These are phyloP conservation scores for Vigna angularis DNA, from an alignment of 306 rosid genomes.

Conservation along the genomic window DNA sequence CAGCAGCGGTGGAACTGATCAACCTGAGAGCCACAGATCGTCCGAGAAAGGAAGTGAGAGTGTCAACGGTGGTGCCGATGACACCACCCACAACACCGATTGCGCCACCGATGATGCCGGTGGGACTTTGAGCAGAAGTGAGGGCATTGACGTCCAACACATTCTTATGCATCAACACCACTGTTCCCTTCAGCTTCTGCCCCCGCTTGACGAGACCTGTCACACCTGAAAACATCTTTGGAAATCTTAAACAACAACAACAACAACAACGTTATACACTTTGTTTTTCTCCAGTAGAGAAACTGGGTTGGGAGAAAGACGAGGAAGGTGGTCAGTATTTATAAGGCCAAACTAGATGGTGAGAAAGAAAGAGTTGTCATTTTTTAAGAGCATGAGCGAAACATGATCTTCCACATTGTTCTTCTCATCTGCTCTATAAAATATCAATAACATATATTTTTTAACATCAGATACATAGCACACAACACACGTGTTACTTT, in stretches of 20 bases:
- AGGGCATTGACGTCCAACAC: conserved; percentile 39
- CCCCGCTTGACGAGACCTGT: conserved; percentile 25
- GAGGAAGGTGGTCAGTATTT: background rate
- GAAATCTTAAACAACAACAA: background rate
- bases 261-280: background rate
- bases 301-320: conserved; percentile 3
- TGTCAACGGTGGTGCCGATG: conserved; percentile 26
- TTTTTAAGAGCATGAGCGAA: background rate
- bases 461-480: no score
- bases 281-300: background rate
- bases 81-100: background rate
- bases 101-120: conserved; percentile 37
- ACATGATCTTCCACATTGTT: background rate
- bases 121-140: conserved; percentile 6
- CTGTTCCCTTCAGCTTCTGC: conserved; percentile 42
- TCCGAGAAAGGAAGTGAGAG: conserved; percentile 34
- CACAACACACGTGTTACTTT: no score
- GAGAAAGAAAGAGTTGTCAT: no score
- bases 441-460: no score
- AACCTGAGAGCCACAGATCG: conserved; percentile 26
- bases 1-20: conserved; percentile 45
- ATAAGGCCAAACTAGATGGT: background rate
- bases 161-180: conserved; percentile 49
- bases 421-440: no score
- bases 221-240: conserved; percentile 49